Conservation (phyloP, 192 early-diverging fungal genomes). For the Phycomyces blakesleeanus region DNA sequence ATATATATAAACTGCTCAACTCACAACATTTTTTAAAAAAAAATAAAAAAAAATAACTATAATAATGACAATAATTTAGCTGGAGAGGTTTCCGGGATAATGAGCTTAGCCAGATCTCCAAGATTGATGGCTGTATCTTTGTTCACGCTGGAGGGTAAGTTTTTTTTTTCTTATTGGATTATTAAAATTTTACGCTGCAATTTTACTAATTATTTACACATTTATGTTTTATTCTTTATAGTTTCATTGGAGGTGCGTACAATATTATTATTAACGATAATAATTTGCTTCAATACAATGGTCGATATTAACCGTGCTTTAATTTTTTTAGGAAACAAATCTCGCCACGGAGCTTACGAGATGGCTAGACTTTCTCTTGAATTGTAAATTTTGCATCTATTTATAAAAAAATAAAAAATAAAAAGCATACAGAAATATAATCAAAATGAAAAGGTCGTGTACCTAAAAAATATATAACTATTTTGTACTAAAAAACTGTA, state of each 20-base stretch:
- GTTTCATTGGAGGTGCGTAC: slow-evolving; percentile 38
- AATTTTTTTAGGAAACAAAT: slow-evolving; percentile 47
- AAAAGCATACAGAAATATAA: no score
- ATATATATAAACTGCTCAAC: no score
- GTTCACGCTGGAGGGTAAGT: slow-evolving; percentile 68
- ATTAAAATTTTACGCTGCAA: background rate
- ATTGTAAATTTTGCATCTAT: slow-evolving; percentile 16
- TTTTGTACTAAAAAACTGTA: no score
- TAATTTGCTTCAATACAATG: background rate
- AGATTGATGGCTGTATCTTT: slow-evolving; percentile 80
- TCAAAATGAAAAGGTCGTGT: no score
- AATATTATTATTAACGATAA: no score
- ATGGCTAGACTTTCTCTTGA: slow-evolving; percentile 62
- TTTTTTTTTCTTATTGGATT: background rate
- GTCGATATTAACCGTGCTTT: background rate
- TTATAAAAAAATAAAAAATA: background rate
- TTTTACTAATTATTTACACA: background rate
- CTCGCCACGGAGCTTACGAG: slow-evolving; percentile 67
- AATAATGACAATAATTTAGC: no score
- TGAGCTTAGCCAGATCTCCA: slow-evolving; percentile 70
- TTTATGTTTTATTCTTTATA: background rate
- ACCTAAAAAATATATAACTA: no score
- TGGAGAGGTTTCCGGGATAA: slow-evolving; percentile 84
- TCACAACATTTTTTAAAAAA: no score
- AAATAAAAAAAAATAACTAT: no score